Conservation (phyloP, 2,329 filamentous ascomycete species). For the Penicillium fuscoglaucum region DNA sequence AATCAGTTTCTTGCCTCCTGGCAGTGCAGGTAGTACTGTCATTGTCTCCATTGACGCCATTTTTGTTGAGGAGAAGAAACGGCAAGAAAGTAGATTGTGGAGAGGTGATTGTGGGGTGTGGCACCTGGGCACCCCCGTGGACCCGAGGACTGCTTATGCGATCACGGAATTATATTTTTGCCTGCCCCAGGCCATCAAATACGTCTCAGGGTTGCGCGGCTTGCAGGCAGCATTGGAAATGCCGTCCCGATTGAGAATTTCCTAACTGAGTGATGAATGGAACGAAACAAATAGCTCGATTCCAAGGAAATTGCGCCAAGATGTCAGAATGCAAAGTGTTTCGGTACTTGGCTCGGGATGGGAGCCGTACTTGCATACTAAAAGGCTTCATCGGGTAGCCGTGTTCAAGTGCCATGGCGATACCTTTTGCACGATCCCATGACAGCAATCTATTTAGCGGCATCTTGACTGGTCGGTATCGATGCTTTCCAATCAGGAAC, state of each 20-base stretch:
- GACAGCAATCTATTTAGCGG: neutral
- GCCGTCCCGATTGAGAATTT: neutral
- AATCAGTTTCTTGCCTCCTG: too few relatives aligned
- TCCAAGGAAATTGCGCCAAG: conserved; percentile 7
- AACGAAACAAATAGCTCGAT: neutral
- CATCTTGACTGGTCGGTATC: neutral
- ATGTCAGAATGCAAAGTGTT: neutral
- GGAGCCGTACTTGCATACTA: conserved; percentile 2
- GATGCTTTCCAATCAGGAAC: neutral
- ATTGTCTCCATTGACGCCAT: too few relatives aligned
- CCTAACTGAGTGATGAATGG: neutral
- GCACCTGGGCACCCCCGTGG: too few relatives aligned
- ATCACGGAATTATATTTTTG: conserved; percentile 1
- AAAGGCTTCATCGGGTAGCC: conserved; percentile 19
- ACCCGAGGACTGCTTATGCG: neutral
- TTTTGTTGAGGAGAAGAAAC: neutral
- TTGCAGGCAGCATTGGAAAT: neutral
- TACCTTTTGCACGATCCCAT: neutral
- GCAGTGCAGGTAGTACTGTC: too few relatives aligned
- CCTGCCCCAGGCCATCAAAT: neutral
- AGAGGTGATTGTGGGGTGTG: conserved; percentile 26
- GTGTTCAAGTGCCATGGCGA: conserved; percentile 22
- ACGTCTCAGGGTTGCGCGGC: neutral
- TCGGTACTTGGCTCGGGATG: conserved; percentile 20
- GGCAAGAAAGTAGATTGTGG: conserved; percentile 13